A percentile compares a stretch with the other conserved stretches of the same genome.
Conservation (phyloP, 495 filamentous ascomycete genomes). For the Neurospora terricola region DNA sequence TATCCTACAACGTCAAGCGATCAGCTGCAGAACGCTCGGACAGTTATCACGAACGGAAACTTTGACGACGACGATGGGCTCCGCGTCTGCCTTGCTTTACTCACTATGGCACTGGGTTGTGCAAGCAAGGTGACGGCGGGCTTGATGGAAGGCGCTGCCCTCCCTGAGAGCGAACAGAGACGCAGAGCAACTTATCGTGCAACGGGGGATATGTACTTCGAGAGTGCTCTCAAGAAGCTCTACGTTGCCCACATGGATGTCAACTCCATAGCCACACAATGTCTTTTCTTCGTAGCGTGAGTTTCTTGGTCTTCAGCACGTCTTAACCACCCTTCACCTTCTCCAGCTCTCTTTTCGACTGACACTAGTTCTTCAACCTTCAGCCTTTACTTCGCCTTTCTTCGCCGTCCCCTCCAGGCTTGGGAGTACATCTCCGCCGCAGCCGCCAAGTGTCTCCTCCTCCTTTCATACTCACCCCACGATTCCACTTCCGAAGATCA, state of each 20-base stretch:
- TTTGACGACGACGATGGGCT: constrained; percentile 9
- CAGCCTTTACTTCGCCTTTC: constrained; percentile 28
- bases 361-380: neutral
- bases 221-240: constrained; percentile 21
- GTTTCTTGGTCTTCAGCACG: neutral
- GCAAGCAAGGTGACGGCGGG: constrained; percentile 17
- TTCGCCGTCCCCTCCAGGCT: constrained; percentile 25
- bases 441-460: constrained; percentile 28
- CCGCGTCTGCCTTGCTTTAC: constrained; percentile 18
- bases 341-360: neutral
- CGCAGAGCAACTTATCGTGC: constrained; percentile 6
- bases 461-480: constrained; percentile 20
- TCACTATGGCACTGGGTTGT: constrained; percentile 25
- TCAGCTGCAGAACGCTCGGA: constrained; percentile 11
- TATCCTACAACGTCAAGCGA: constrained; percentile 21
- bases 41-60: constrained; percentile 8
- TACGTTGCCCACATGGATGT: constrained; percentile 22
- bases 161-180: constrained; percentile 5
- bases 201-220: constrained; percentile 24
- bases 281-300: constrained; percentile 26
- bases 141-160: neutral
- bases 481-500: constrained; percentile 19
- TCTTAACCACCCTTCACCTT: neutral
- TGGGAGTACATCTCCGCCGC: constrained; percentile 25
- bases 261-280: constrained; percentile 24